Evolutionary conservation across 2,329 filamentous ascomycete species (phyloP), one percentile per base, ranked within the genome.

Genomic region (Exophiala bonariae): DNA sequence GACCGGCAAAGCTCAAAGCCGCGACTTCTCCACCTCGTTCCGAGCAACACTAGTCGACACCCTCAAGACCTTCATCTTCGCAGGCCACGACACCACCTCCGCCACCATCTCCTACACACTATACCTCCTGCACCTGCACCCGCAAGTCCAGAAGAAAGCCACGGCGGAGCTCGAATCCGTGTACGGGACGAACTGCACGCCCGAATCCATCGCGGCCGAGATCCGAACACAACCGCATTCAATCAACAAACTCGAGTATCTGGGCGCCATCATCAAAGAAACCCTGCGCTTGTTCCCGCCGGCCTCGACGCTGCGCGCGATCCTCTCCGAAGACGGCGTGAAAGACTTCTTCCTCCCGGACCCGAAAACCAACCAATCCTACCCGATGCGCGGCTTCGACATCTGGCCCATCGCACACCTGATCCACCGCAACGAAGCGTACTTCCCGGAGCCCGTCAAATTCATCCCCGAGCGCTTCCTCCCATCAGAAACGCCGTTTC

Each of bases 211-310:
- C 23, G 69, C 67, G 2, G 52, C 48, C 41, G 22, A 55, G 20
- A 65, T 82, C 16, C 60, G 64, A 26, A 52, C 66, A 2, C 63
- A 76, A 19, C 71, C 75, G 1, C 60, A 68, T 19, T 64, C 75
- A 3, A 65, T 82, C 40, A 78, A 76, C 59, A 65, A 71, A 33
- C 66, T 82, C 18, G 67, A 70, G 1, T 81, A 78, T 58, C 78
- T 77, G 3, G 63, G 63, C 4, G 77, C 76, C 19, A 69, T 79
- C 6, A 69, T 79, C 50, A 77, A 77, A 48, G 79, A 82, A 61
- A 69, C 71, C 1, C 65, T 82, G 3, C 70, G 79, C 4, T 57
- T 81, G 26, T 76, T 72, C 56, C 75, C 76, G 0, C 70, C 77
- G 40, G 56, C 52, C 19, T 47, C 44, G 18, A 50, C 51, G 30